A percentile compares a stretch with the other conserved stretches of the same genome.
These are phyloP conservation scores for Pseudopyrenochaeta lycopersici DNA, from an alignment of 2,329 filamentous ascomycete species.

Conservation along the genomic window DNA sequence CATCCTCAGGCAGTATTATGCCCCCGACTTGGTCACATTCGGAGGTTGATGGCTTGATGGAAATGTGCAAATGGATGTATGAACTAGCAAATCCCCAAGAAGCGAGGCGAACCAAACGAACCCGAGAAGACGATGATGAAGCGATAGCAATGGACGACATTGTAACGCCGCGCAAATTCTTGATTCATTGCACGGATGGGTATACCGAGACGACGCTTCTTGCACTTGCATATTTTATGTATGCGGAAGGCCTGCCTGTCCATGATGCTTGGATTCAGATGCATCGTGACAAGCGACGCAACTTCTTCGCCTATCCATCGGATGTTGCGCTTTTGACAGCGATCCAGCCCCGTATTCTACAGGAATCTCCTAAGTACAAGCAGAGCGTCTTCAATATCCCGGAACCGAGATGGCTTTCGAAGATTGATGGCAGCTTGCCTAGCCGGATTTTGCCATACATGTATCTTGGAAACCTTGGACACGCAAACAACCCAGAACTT, in stretches of 20 bases:
- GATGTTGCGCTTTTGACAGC: constrained; percentile 84
- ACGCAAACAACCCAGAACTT: constrained; percentile 92
- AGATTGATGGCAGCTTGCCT: constrained; percentile 88
- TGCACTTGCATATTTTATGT: constrained; percentile 91
- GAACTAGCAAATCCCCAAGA: constrained; percentile 74
- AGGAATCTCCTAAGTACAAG: constrained; percentile 68
- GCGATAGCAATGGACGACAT: constrained; percentile 64
- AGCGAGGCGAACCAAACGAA: constrained; percentile 52
- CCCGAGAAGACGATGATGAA: constrained; percentile 58
- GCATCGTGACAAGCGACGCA: constrained; percentile 81
- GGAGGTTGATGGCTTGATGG: constrained; percentile 84
- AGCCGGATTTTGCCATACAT: constrained; percentile 91
- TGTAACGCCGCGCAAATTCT: constrained; percentile 67
- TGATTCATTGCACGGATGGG: constrained; percentile 94
- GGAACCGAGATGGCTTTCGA: constrained; percentile 81
- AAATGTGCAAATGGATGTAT: constrained; percentile 91
- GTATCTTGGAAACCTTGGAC: constrained; percentile 92
- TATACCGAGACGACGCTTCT: constrained; percentile 95
- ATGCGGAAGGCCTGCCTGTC: constrained; percentile 80
- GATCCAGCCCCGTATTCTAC: constrained; percentile 78
- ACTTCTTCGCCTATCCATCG: constrained; percentile 95
- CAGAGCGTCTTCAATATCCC: constrained; percentile 64
- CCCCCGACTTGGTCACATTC: constrained; percentile 83
- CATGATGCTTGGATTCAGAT: constrained; percentile 88
- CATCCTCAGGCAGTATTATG: constrained; percentile 91